Percentiles rank a stretch among this genome's conserved stretches.
These are phyloP conservation scores for Xylaria longipes DNA, from an alignment of 495 filamentous ascomycete species.

Conservation along the genomic window DNA sequence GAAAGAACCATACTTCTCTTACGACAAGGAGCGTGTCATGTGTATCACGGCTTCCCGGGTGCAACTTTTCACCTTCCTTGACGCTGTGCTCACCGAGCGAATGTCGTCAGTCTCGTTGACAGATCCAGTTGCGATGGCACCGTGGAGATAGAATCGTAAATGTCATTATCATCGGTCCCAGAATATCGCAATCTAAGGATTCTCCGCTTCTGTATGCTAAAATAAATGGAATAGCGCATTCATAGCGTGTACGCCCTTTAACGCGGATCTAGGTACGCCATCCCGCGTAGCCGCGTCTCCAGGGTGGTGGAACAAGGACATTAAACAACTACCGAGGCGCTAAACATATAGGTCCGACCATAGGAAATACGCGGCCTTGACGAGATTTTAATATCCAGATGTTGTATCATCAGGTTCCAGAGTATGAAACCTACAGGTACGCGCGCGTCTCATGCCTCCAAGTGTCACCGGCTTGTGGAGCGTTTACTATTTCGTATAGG, in stretches of 20 bases:
- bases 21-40: not conserved
- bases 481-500: not conserved
- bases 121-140: not conserved
- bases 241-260: not conserved
- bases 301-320: constrained; percentile 19
- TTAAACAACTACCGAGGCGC: constrained; percentile 22
- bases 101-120: not conserved
- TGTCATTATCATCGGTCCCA: not conserved
- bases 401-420: not conserved
- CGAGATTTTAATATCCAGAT: constrained; percentile 15
- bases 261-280: constrained; percentile 18
- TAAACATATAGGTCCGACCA: constrained; percentile 7
- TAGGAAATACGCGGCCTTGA: not conserved
- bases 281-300: constrained; percentile 18
- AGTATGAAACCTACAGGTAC: constrained; percentile 15
- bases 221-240: not conserved
- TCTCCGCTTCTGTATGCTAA: not conserved
- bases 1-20: not conserved
- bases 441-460: constrained; percentile 17
- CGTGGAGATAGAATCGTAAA: not conserved
- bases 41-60: constrained; percentile 1
- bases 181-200: not conserved
- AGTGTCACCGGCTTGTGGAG: constrained; percentile 12
- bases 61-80: not conserved
- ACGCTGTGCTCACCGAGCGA: not conserved